These are phyloP conservation scores for Puccinia hordei DNA, from an alignment of 1,284 basidiomycete genomes.

Conservation along the genomic window DNA sequence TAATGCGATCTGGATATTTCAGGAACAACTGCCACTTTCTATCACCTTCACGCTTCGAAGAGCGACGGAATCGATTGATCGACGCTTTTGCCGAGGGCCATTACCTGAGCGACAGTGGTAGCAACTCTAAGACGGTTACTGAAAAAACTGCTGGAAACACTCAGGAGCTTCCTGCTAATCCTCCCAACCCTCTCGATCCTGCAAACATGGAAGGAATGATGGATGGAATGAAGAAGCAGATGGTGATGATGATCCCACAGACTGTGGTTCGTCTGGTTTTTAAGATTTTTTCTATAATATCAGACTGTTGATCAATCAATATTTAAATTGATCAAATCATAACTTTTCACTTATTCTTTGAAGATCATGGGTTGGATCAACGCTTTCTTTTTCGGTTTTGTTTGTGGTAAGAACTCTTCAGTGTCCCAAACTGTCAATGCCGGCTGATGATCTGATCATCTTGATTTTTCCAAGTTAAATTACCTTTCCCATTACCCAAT, in stretches of 20 bases:
- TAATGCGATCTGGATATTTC: slow-evolving; percentile 22
- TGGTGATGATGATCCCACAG: slow-evolving; percentile 62
- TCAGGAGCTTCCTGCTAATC: slow-evolving; percentile 53
- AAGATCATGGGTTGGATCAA: slow-evolving; percentile 99
- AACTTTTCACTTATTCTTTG: background rate
- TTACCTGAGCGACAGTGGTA: background rate
- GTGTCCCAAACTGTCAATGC: background rate
- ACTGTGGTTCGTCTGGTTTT: slow-evolving; percentile 38
- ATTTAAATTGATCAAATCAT: background rate
- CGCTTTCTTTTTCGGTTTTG: slow-evolving; percentile 98
- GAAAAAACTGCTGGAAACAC: slow-evolving; percentile 65
- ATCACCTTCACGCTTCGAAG: slow-evolving; percentile 52
- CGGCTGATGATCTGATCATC: background rate
- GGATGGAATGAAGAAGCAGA: slow-evolving; percentile 98
- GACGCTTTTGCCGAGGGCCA: slow-evolving; percentile 66
- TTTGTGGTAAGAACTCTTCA: slow-evolving; percentile 65
- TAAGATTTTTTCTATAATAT: background rate
- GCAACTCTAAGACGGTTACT: slow-evolving; percentile 64
- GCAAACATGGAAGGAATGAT: slow-evolving; percentile 97
- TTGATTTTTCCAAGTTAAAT: slow-evolving; percentile 65
- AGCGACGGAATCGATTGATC: slow-evolving; percentile 54
- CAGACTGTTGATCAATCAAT: no score
- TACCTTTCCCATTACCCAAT: slow-evolving; percentile 94
- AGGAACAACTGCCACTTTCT: slow-evolving; percentile 28
- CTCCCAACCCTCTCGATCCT: slow-evolving; percentile 75